phyloP scores from a whole-genome alignment of 257 asterid genomes.

The Ophiorrhiza pumila region DNA sequence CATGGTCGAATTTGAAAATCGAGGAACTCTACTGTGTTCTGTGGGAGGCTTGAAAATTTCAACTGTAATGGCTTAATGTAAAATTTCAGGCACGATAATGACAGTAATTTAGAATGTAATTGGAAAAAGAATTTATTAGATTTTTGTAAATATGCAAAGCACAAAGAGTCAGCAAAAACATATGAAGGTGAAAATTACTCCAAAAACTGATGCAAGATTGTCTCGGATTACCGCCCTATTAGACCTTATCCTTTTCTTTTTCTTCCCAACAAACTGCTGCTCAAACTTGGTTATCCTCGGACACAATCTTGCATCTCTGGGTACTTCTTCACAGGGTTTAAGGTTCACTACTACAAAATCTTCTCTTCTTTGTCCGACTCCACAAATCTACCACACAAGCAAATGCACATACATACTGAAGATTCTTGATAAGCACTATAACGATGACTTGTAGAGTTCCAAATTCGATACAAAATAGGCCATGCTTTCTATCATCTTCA shows the following conservation, averaged over 20 bases:
- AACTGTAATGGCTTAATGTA: not conserved
- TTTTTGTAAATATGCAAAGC: too few relatives aligned
- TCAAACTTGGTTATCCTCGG: not conserved
- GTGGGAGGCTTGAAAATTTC: not conserved
- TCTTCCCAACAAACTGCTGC: too few relatives aligned
- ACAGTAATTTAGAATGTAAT: too few relatives aligned
- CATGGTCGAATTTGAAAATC: not conserved
- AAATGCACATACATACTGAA: not conserved
- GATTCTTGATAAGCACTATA: not conserved
- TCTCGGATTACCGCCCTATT: not conserved
- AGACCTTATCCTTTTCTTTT: constrained; percentile 5
- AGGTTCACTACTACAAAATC: too few relatives aligned
- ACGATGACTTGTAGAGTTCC: constrained; percentile 67
- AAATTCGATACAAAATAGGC: constrained; percentile 50
- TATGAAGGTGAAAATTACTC: too few relatives aligned
- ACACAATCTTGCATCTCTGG: not conserved
- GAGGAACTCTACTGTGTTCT: not conserved
- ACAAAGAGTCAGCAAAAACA: too few relatives aligned
- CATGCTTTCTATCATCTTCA: constrained; percentile 41
- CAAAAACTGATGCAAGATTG: too few relatives aligned
- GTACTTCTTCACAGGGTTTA: constrained; percentile 1
- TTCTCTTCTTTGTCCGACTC: not conserved
- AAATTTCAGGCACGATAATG: not conserved
- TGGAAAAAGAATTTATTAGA: too few relatives aligned
- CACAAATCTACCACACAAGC: not conserved